Percentiles rank a stretch among this genome's conserved stretches.
Conservation (phyloP, 768 basidiomycete genomes). For the button mushroom (Agaricus bisporus) region DNA sequence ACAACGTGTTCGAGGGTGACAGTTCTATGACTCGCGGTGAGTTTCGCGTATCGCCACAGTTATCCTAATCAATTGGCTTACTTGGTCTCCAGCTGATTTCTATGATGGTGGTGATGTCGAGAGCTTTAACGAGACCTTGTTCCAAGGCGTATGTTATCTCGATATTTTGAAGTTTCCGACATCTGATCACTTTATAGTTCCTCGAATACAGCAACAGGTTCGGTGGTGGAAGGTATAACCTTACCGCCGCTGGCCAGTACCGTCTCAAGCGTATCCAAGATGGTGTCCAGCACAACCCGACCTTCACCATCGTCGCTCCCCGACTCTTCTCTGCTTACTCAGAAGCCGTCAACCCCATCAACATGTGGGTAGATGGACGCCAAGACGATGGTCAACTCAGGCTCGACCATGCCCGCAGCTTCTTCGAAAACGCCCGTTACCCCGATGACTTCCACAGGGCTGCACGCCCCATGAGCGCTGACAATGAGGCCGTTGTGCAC, state of each 20-base stretch:
- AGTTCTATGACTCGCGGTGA: background rate
- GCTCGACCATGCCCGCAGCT: background rate
- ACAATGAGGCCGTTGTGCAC: background rate
- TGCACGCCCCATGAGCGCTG: background rate
- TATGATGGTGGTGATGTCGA: conserved; percentile 1
- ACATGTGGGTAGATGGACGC: conserved; percentile 9
- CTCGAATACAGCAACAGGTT: conserved; percentile 7
- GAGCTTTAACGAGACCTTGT: conserved; percentile 6
- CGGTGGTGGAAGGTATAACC: conserved; percentile 11
- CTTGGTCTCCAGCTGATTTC: too few species aligned
- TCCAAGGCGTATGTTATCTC: background rate
- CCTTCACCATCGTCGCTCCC: conserved; percentile 7
- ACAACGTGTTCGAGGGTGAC: conserved; percentile 6
- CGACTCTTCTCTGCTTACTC: conserved; percentile 10
- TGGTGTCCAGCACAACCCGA: background rate
- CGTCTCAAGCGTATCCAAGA: conserved; percentile 5
- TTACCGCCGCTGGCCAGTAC: conserved; percentile 8
- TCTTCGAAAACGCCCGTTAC: conserved; percentile 3
- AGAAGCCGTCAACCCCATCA: conserved; percentile 10
- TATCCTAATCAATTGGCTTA: too few species aligned
- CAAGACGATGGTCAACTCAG: conserved; percentile 5
- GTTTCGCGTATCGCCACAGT: too few species aligned
- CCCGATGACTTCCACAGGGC: conserved; percentile 1
- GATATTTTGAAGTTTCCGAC: background rate
- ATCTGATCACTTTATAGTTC: background rate